Base-by-base conservation (phyloP, 768 basidiomycete genomes). In the Clathrus columnatus region DNA sequence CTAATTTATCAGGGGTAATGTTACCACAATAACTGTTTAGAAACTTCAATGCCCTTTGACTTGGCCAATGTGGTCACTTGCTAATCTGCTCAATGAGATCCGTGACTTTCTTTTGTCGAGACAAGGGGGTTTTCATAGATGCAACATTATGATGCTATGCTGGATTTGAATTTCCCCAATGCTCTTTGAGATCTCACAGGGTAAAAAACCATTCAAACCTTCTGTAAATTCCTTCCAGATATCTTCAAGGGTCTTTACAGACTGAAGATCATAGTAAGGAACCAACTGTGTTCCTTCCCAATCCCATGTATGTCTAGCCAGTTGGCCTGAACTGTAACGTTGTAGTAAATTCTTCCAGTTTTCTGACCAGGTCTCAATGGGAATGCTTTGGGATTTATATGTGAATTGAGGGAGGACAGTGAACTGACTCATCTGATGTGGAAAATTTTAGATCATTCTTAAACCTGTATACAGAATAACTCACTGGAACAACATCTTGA, bases 191-290 rank as follows among this genome's bases (percentile, higher is more conserved):
- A 7, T 49, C 23, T 16, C 49, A 48, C 14, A 59, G 0, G 63
- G 64, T 1, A 70, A 56, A n/a, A 50, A 32, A 0, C 67, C 67
- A 41, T 68, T 61, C 23, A 70, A n/a, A 7, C 69, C 67, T 41
- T 61, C 47, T 0, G 57, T 42, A 32, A 63, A 61, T 43, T 70
- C 69, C 17, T 54, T 57, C 67, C 68, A 72, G 23, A 69, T 57
- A 32, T 69, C 58, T 11, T 54, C 32, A 42, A 70, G 52, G 0
- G 51, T 27, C 11, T 28, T n/a, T 41, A 61, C 49, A n/a, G 50
- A 41, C 52, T 50, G 55, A 27, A 62, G 63, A 5, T 28, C 17
- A 41, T 70, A 70, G 36, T 57, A 26, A 0, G 68, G 68, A 1
- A 69, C 62, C 60, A 61, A 69, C 14, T 67, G 61, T 20, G 61